Evolutionary conservation across 163 green algal genomes (phyloP).

Genomic region (Trebouxiophyceae sp.): DNA sequence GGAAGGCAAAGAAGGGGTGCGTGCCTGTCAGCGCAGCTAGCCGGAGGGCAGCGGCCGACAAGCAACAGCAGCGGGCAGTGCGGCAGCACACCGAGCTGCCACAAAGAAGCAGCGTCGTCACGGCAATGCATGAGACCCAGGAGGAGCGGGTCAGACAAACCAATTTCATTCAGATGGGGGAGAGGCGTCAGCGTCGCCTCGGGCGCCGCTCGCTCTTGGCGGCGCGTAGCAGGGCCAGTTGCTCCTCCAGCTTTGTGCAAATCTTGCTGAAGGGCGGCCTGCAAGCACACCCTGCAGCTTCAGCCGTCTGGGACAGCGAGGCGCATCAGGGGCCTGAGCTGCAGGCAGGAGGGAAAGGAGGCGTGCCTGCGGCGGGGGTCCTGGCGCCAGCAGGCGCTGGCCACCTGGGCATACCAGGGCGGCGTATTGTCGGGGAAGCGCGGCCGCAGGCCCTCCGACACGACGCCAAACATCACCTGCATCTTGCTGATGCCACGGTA

Average conservation of each 20-base stretch:
- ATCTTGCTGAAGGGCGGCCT: neutral
- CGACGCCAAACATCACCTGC: conserved; percentile 47
- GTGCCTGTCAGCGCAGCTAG: no score
- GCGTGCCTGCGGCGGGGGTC: conserved; percentile 10
- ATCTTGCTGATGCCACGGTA: conserved; percentile 27
- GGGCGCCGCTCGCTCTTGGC: no score
- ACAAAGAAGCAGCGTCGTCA: no score
- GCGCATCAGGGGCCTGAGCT: neutral
- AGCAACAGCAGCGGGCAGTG: no score
- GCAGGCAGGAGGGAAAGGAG: neutral
- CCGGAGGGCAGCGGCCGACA: no score
- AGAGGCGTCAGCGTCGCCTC: no score
- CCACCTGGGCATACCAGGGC: conserved; percentile 30
- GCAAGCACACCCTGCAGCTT: neutral
- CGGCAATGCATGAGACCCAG: no score
- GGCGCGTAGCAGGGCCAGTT: no score
- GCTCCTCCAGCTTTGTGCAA: neutral
- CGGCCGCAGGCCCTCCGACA: conserved; percentile 41
- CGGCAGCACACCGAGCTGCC: no score
- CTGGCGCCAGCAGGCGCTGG: conserved; percentile 11
- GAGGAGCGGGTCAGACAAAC: no score
- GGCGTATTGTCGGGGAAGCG: conserved; percentile 37
- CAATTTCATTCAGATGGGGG: no score
- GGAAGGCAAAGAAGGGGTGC: no score
- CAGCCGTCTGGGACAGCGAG: neutral